Conservation (phyloP, 257 asterid genomes). For the Solanum pinnatisectum region DNA sequence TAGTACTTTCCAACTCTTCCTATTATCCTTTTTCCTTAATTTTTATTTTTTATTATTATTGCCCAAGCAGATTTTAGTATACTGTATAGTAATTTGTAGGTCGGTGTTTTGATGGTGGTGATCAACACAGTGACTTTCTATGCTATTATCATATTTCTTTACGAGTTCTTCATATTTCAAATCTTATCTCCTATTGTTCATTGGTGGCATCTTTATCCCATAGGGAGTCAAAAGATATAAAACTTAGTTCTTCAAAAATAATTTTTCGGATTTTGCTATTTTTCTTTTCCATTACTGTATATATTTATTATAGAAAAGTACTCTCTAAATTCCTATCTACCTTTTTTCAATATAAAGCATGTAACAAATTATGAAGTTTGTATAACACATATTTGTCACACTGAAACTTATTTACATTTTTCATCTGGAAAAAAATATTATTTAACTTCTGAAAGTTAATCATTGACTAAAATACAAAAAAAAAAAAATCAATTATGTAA, state of each 20-base stretch:
- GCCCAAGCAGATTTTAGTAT: neutral
- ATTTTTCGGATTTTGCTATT: neutral
- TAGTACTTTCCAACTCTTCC: neutral
- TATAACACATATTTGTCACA: neutral
- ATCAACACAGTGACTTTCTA: neutral
- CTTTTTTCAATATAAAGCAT: neutral
- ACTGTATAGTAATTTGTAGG: neutral
- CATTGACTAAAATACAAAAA: neutral
- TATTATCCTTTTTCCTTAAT: neutral
- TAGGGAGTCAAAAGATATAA: neutral
- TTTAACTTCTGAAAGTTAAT: neutral
- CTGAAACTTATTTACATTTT: neutral
- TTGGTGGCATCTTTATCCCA: neutral
- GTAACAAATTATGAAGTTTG: neutral
- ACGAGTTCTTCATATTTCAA: neutral
- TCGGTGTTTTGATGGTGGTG: neutral
- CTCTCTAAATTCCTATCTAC: neutral
- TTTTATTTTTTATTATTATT: neutral
- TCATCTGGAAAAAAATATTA: neutral
- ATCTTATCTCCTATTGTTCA: neutral
- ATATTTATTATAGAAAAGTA: neutral
- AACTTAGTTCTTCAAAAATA: neutral
- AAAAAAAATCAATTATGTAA: neutral
- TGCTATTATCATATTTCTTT: neutral
- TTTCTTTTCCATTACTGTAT: neutral